Base-by-base conservation (phyloP, 805 yeast genomes). In the Pichia phayaonensis region DNA sequence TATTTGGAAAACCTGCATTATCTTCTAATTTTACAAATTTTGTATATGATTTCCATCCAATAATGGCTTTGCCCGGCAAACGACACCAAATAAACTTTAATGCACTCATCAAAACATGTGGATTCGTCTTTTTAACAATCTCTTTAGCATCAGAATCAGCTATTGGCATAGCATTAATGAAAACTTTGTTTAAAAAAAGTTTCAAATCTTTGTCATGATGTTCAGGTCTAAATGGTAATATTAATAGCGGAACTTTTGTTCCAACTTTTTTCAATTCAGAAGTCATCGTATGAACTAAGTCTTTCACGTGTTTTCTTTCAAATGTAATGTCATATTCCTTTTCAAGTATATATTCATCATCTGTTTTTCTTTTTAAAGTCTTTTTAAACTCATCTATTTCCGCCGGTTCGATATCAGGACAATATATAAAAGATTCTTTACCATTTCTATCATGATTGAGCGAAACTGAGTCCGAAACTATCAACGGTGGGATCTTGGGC, bases 41-140 rank as follows among this genome's bases (percentile, higher is more conserved):
- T 24, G 81, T 71, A 64, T 90, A 90, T 0, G 88, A 80, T 49
- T 83, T 84, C 95, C 96, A 89, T 0, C 96, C 94, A 42, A 90
- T 81, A 29, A 90, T 74, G 56, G 90, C 88, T 53, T 79, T 77
- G 50, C 83, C 84, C 10, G 92, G 92, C 21, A 90, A 67, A 52
- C 97, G 72, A 53, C 90, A 79, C 97, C 97, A 90, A 44, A 88
- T 72, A 67, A 86, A 90, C 62, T 88, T 89, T 52, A 90, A 70
- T 1, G 84, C 84, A 50, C 88, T 77, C 38, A 86, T 80, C 40
- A 90, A 68, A 1, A 90, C 84, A 63, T 78, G 83, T 50, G 81
- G 88, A 56, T 86, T 89, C 0, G 83, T 74, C 46, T 70, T 60
- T 45, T 72, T 64, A 6, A 86, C 71, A 2, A 75, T 70, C 26